These are phyloP conservation scores for Neopestalotiopsis clavispora DNA, from an alignment of 2,329 filamentous ascomycete genomes.

Conservation along the genomic window DNA sequence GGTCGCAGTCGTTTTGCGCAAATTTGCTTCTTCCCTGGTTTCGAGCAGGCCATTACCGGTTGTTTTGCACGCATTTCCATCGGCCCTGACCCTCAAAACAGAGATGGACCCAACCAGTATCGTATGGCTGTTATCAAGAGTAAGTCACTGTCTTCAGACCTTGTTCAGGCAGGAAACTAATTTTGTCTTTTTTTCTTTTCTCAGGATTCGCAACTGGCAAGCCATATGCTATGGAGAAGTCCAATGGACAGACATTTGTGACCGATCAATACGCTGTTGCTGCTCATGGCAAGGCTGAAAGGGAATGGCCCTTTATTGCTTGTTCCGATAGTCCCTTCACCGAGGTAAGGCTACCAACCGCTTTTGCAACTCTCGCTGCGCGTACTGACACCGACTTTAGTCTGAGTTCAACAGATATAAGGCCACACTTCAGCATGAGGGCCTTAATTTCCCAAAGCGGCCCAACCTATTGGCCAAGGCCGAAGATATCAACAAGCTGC, in stretches of 20 bases:
- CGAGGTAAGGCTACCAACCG: conserved; percentile 60
- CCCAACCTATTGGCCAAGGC: conserved; percentile 73
- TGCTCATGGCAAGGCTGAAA: conserved; percentile 81
- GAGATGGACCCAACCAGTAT: conserved; percentile 76
- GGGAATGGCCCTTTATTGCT: conserved; percentile 87
- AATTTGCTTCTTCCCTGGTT: conserved; percentile 91
- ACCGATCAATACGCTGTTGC: conserved; percentile 86
- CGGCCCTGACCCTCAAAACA: conserved; percentile 64
- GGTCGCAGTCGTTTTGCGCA: conserved; percentile 86
- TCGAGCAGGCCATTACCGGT: conserved; percentile 79
- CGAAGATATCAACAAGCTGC: conserved; percentile 77
- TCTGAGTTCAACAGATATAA: conserved; percentile 83
- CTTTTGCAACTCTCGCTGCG: not conserved
- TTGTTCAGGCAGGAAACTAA: conserved; percentile 26
- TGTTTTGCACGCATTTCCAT: conserved; percentile 88
- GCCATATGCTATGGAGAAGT: conserved; percentile 80
- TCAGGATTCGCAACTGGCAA: conserved; percentile 77
- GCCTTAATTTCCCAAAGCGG: conserved; percentile 75
- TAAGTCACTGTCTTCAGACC: conserved; percentile 41
- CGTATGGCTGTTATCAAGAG: conserved; percentile 89
- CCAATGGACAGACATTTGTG: conserved; percentile 76
- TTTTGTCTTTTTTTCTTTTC: not conserved
- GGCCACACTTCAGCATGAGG: conserved; percentile 73
- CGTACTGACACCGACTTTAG: conserved; percentile 42
- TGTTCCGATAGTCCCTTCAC: conserved; percentile 86